Base-by-base conservation (phyloP, 1,139 yeast species). In the Geotrichum cucujoidarum region DNA sequence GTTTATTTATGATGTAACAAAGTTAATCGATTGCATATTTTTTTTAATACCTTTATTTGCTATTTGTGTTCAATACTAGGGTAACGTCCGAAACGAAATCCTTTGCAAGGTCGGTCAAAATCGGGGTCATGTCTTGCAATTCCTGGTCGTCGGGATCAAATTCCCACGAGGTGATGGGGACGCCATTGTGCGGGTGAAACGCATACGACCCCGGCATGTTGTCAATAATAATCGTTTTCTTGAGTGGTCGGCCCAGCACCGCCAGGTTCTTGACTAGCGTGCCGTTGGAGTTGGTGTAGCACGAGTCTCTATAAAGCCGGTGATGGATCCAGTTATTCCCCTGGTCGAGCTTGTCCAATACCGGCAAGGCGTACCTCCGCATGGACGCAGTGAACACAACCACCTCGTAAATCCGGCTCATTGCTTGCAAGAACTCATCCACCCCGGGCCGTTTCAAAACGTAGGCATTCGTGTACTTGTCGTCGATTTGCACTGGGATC, bases 91-190 rank as follows among this genome's bases (percentile, higher is more conserved):
- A 83, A 45, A 89, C 95, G 3, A 60, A 60, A n/a, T 70, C 60
- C 55, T 73, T 66, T 7, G 95, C 78, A 54, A 92, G 71, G 65
- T 94, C 98, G 65, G 88, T 87, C 60, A 92, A 74, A 57, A 94
- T 81, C 14, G 98, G 98, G 52, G 92, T 72, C 68, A 92, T 79
- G 68, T 92, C 98, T 55, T 87, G 68, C 58, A 92, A 74, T 72
- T 92, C 99, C 63, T 90, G 90, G 66, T 92, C 99, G 65, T 94
- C 98, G 37, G 94, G 82, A 69, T 92, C 99, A 59, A 95, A 87
- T 72, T 92, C 94, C 99, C 99, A 92, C 65, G 94, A 82, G 55
- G 96, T 87, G 31, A 92, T 86, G n/a, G 99, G 99, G 37, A 94
- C 84, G 11, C 97, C 95, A 70, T 92, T 97, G 63, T 88, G 95